Conservation (phyloP, 257 asterid genomes). For the Capsicum baccatum region DNA sequence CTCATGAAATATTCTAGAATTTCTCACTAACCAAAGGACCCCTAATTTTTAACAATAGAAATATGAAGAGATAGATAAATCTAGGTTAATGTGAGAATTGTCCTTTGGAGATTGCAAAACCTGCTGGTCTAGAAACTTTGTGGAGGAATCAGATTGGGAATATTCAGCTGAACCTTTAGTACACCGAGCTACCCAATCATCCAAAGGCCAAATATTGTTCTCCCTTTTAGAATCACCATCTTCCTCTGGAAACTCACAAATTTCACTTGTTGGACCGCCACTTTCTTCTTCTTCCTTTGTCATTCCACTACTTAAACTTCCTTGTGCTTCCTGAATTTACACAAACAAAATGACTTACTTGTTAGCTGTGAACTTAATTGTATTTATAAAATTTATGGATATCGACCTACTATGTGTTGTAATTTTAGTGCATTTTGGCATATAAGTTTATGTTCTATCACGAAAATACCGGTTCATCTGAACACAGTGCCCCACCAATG, state of each 20-base stretch:
- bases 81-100: background rate
- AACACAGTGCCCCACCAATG: no score
- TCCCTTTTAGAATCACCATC: conserved; percentile 12
- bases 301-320: conserved; percentile 30
- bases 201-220: conserved; percentile 17
- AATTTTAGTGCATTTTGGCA: background rate
- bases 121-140: no score
- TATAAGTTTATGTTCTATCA: background rate
- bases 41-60: background rate
- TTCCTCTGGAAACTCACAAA: conserved; percentile 18
- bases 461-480: no score
- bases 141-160: background rate
- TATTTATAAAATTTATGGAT: background rate
- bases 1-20: background rate
- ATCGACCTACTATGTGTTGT: background rate
- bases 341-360: background rate
- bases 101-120: background rate
- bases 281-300: conserved; percentile 29
- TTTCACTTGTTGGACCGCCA: conserved; percentile 11
- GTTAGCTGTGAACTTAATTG: background rate
- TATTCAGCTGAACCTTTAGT: background rate
- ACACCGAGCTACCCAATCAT: background rate
- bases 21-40: background rate
- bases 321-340: conserved; percentile 20
- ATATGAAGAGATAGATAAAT: conserved; percentile 11